phyloP scores from a whole-genome alignment of 192 early-diverging fungal species.

The Backusella luteola region DNA sequence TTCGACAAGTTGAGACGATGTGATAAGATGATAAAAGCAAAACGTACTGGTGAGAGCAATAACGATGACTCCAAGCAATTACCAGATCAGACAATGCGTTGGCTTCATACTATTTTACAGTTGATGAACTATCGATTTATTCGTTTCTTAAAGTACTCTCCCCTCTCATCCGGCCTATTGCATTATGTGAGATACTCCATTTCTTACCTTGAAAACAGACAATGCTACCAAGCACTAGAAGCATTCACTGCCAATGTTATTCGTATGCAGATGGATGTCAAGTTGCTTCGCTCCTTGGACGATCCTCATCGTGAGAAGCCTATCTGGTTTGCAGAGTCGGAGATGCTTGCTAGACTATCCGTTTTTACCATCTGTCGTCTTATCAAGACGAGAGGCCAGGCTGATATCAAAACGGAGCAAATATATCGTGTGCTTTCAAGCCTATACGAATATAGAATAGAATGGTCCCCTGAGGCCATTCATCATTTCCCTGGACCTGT shows the following conservation, averaged over 20 bases:
- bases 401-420: conserved; percentile 49
- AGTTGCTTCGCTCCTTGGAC: conserved; percentile 50
- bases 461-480: conserved; percentile 54
- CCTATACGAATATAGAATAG: conserved; percentile 46
- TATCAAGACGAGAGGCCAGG: conserved; percentile 54
- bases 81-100: conserved; percentile 52
- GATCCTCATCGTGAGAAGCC: conserved; percentile 53
- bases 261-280: conserved; percentile 45
- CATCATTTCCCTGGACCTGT: conserved; percentile 54
- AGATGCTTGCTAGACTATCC: conserved; percentile 53
- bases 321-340: conserved; percentile 63
- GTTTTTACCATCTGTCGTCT: conserved; percentile 52
- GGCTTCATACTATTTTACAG: conserved; percentile 73
- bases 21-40: conserved; percentile 60
- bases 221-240: conserved; percentile 67
- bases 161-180: conserved; percentile 62
- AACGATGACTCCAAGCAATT: conserved; percentile 16
- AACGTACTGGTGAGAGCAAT: conserved; percentile 27
- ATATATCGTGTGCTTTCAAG: conserved; percentile 45
- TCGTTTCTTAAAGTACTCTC: conserved; percentile 69
- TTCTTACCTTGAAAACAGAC: conserved; percentile 61
- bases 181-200: conserved; percentile 68
- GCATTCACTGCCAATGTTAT: conserved; percentile 59
- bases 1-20: conserved; percentile 68
- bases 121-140: conserved; percentile 72